Conservation (phyloP, 2,329 filamentous ascomycete genomes). For the Myriosclerotinia scirpicola region DNA sequence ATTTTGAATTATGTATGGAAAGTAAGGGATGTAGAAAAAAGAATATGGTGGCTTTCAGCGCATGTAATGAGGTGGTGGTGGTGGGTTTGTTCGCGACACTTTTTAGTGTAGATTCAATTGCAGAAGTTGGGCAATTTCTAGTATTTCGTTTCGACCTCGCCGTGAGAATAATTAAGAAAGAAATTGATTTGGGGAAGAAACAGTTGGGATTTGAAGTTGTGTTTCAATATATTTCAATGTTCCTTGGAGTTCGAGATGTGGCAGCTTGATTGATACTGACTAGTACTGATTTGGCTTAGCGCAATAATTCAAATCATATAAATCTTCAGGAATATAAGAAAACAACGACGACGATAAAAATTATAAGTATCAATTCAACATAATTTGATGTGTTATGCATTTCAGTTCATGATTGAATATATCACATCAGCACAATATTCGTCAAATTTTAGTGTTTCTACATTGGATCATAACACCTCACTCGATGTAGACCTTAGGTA, state of each 20-base stretch:
- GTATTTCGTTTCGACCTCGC: neutral
- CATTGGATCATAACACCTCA: too few species aligned
- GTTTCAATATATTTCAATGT: conserved; percentile 10
- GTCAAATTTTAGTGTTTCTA: too few species aligned
- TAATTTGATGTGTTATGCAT: too few species aligned
- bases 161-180: neutral
- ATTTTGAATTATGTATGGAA: conserved; percentile 43
- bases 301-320: neutral
- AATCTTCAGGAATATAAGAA: neutral
- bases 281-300: conserved; percentile 25
- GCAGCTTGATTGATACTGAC: conserved; percentile 23
- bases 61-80: conserved; percentile 12
- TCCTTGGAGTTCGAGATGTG: conserved; percentile 23
- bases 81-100: conserved; percentile 26
- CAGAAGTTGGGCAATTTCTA: neutral
- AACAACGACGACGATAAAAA: too few species aligned
- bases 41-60: conserved; percentile 32
- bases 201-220: neutral
- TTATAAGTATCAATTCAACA: too few species aligned
- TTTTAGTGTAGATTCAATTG: neutral
- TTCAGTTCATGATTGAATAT: too few species aligned
- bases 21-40: conserved; percentile 30
- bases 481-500: too few species aligned
- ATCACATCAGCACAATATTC: too few species aligned
- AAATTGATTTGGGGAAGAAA: neutral